Percentiles rank a stretch among this genome's conserved stretches.
phyloP scores from a whole-genome alignment of 495 filamentous ascomycete species.

The Articulospora tetracladia region DNA sequence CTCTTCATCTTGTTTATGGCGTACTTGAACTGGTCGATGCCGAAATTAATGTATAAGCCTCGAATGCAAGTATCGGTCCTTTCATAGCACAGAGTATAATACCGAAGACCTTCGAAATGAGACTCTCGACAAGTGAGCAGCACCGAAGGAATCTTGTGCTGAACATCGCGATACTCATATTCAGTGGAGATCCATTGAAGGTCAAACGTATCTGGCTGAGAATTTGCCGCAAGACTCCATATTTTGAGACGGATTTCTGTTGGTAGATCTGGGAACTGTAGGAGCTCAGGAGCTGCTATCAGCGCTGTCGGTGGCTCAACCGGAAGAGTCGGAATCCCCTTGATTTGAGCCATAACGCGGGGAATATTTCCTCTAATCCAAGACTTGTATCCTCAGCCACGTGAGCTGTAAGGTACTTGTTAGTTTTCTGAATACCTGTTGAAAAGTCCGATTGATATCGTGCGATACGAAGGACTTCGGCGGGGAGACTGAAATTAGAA shows the following conservation, averaged over 20 bases:
- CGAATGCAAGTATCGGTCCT: not conserved
- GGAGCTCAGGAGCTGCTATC: not conserved
- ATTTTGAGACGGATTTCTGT: constrained; percentile 5
- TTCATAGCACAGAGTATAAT: not conserved
- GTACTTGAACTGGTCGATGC: not conserved
- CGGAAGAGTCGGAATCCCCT: not conserved
- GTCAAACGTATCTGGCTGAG: constrained; percentile 3
- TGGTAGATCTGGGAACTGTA: constrained; percentile 1
- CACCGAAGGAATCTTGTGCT: not conserved
- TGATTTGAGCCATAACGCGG: not conserved
- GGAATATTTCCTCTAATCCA: too few relatives aligned
- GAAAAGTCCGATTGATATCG: too few relatives aligned
- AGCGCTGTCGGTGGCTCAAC: not conserved
- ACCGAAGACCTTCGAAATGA: not conserved
- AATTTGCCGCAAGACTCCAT: constrained; percentile 7
- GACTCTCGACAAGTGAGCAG: not conserved
- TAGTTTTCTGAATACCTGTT: too few relatives aligned
- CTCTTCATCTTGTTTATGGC: not conserved
- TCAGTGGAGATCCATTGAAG: not conserved
- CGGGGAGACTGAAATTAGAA: too few relatives aligned
- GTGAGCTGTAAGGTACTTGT: too few relatives aligned
- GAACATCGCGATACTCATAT: not conserved
- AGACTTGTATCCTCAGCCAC: too few relatives aligned
- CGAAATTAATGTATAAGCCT: not conserved
- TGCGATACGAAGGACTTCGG: too few relatives aligned